Evolutionary conservation across 2,329 filamentous ascomycete genomes (phyloP).

Genomic region (Ilyonectria destructans): DNA sequence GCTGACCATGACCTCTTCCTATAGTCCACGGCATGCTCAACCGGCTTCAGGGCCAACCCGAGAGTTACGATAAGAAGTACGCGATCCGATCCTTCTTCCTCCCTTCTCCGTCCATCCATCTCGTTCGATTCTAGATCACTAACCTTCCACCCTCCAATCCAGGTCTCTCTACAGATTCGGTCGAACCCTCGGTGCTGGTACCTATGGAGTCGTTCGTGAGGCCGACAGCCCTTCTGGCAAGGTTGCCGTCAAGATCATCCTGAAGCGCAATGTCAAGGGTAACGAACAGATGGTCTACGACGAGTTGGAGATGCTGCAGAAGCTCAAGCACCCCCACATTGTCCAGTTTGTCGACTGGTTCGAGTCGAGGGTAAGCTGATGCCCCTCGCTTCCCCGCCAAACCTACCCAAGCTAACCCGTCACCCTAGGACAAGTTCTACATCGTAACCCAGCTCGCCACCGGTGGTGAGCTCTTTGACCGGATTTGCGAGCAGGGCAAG

Average conservation of each 20-base stretch:
- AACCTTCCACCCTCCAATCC: conserved; percentile 38
- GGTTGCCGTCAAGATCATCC: conserved; percentile 98
- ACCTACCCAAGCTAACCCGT: conserved; percentile 33
- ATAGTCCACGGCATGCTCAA: conserved; percentile 92
- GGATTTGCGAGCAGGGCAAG: conserved; percentile 97
- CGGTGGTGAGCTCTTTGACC: conserved; percentile 96
- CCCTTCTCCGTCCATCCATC: conserved; percentile 30
- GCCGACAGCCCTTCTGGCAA: conserved; percentile 88
- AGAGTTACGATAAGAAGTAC: conserved; percentile 99
- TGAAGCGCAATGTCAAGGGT: conserved; percentile 99
- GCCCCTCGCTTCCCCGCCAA: conserved; percentile 14
- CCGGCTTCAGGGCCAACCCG: conserved; percentile 95
- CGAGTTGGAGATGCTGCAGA: conserved; percentile 93
- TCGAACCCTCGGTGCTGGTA: conserved; percentile 93
- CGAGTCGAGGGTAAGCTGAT: conserved; percentile 85
- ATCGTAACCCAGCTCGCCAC: conserved; percentile 98
- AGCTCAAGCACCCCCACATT: conserved; percentile 93
- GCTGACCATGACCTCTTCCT: conserved; percentile 44
- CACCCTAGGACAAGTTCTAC: conserved; percentile 94
- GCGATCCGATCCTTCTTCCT: conserved; percentile 48
- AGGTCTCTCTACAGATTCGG: conserved; percentile 94
- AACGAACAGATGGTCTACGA: conserved; percentile 99
- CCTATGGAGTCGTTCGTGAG: conserved; percentile 98
- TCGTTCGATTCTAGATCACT: conserved; percentile 44
- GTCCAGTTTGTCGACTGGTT: conserved; percentile 99